Evolutionary conservation across 164 flowering plant species (phyloP).

Genomic region (Akebia trifoliata): DNA sequence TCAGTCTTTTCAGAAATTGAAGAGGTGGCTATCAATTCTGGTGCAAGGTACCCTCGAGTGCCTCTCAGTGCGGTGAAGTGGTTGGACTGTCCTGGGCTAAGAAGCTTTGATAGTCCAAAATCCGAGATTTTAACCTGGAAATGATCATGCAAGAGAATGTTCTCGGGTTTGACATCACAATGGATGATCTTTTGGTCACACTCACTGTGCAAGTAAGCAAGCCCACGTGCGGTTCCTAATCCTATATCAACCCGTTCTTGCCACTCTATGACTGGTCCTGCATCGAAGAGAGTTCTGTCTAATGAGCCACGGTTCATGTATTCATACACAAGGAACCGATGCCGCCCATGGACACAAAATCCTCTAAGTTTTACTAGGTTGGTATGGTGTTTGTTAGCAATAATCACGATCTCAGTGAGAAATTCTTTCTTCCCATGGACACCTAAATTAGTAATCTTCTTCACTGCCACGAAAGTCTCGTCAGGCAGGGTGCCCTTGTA

Average conservation of each 20-base stretch:
- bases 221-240: conserved; percentile 77
- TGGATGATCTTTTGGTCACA: conserved; percentile 81
- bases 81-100: conserved; percentile 63
- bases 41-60: conserved; percentile 91
- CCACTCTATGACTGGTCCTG: conserved; percentile 75
- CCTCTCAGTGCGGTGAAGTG: conserved; percentile 91
- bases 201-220: conserved; percentile 78
- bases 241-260: conserved; percentile 79
- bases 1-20: conserved; percentile 85
- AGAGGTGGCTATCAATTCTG: conserved; percentile 92
- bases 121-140: conserved; percentile 78
- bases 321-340: conserved; percentile 74
- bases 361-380: conserved; percentile 78
- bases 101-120: conserved; percentile 83
- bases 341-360: conserved; percentile 65
- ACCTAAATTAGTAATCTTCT: conserved; percentile 60
- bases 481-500: conserved; percentile 68
- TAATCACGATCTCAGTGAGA: conserved; percentile 75
- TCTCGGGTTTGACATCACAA: conserved; percentile 88
- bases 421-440: conserved; percentile 76
- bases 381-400: conserved; percentile 77
- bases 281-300: conserved; percentile 62
- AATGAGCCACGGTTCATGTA: conserved; percentile 85
- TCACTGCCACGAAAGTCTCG: conserved; percentile 69
- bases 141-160: conserved; percentile 66